A percentile compares a stretch with the other conserved stretches of the same genome.
phyloP scores from a whole-genome alignment of 345 rosid genomes.

The Aurinia saxatilis region DNA sequence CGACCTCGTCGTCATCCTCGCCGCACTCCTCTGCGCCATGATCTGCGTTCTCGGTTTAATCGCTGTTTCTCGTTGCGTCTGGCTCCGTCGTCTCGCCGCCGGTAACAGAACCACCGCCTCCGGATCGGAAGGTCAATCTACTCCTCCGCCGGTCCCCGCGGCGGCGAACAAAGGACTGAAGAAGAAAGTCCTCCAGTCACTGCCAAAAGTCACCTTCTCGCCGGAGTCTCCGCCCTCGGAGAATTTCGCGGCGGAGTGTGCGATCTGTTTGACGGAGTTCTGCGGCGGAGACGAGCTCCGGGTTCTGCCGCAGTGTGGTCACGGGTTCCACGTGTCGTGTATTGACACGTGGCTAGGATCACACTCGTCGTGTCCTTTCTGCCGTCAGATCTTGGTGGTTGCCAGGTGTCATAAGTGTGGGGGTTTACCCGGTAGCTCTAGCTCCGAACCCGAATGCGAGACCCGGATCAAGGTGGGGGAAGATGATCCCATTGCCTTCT shows the following conservation, averaged over 20 bases:
- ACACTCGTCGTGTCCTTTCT: conserved; percentile 92
- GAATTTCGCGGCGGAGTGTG: conserved; percentile 65
- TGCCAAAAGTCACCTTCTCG: conserved; percentile 57
- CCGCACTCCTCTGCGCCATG: conserved; percentile 85
- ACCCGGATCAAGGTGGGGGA: conserved; percentile 35
- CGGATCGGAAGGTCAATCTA: conserved; percentile 8
- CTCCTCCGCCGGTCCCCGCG: conserved; percentile 31
- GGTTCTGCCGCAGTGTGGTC: conserved; percentile 79
- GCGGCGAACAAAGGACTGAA: conserved; percentile 73
- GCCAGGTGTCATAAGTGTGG: conserved; percentile 68
- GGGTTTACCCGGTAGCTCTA: conserved; percentile 42
- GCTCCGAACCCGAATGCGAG: conserved; percentile 29
- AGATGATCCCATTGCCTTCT: conserved; percentile 43
- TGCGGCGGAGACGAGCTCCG: conserved; percentile 70
- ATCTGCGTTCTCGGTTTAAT: conserved; percentile 80
- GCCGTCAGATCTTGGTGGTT: conserved; percentile 68
- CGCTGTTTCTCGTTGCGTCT: conserved; percentile 84
- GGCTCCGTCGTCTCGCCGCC: conserved; percentile 75
- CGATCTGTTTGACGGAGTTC: conserved; percentile 74
- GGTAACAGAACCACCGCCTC: conserved; percentile 17
- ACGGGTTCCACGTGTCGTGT: conserved; percentile 82
- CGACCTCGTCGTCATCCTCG: conserved; percentile 89
- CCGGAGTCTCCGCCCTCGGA: conserved; percentile 36
- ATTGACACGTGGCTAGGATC: conserved; percentile 93
- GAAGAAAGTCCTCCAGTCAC: conserved; percentile 74